A percentile compares a stretch with the other conserved stretches of the same genome.
These are phyloP conservation scores for Viridothelium virens DNA, from an alignment of 495 filamentous ascomycete genomes.

Conservation along the genomic window DNA sequence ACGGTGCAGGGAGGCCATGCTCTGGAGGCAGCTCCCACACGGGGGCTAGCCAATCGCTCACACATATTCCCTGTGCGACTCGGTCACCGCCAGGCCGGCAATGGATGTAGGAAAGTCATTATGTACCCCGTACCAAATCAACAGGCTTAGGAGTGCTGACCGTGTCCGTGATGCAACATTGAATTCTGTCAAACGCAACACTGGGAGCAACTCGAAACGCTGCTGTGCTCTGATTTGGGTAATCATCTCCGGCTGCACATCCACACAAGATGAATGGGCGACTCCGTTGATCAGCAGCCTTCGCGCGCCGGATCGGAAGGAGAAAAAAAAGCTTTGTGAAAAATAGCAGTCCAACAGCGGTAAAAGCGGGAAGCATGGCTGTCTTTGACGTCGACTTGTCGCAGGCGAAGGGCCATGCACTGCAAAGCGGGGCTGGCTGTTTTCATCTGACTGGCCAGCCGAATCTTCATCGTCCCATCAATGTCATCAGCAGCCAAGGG, in stretches of 20 bases:
- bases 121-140: background rate
- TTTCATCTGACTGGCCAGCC: background rate
- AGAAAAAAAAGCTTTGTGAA: background rate
- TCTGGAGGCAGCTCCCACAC: background rate
- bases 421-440: background rate
- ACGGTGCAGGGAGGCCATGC: constrained; percentile 4
- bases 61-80: constrained; percentile 8
- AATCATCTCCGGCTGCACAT: constrained; percentile 11
- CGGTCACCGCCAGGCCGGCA: background rate
- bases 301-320: background rate
- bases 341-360: background rate
- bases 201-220: background rate
- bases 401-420: background rate
- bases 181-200: constrained; percentile 1
- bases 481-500: constrained; percentile 10
- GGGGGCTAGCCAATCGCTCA: background rate
- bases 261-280: background rate
- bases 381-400: background rate
- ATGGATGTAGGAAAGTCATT: background rate
- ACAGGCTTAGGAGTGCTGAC: background rate
- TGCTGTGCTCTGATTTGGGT: background rate
- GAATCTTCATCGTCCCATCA: constrained; percentile 7
- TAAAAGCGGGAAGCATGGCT: constrained; percentile 7
- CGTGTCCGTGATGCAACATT: background rate
- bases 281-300: background rate